A percentile compares a stretch with the other conserved stretches of the same genome.
Conservation (phyloP, 106 monocot genomes). For the Chionographis japonica region DNA sequence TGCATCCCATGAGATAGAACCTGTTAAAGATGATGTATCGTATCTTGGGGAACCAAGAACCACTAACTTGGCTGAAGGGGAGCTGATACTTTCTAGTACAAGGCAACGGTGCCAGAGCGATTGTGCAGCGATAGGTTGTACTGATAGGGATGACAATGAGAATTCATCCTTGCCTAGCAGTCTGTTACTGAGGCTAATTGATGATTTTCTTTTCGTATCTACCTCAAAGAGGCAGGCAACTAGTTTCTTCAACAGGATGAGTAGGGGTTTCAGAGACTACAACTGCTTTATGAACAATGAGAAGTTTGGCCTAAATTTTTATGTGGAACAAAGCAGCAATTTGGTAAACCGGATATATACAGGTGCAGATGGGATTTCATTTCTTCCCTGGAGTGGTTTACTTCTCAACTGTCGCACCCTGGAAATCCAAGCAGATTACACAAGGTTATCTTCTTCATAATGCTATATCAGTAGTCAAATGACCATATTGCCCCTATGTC, state of each 20-base stretch:
- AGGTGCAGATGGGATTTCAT: constrained; percentile 62
- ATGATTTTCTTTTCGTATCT: constrained; percentile 92
- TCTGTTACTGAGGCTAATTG: constrained; percentile 64
- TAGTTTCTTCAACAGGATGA: constrained; percentile 55
- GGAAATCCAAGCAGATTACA: constrained; percentile 97
- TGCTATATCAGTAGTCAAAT: too few species aligned
- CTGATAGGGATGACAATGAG: not conserved
- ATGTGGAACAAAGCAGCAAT: constrained; percentile 10
- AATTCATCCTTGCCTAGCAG: constrained; percentile 9
- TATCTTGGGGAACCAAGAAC: constrained; percentile 1
- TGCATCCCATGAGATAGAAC: not conserved
- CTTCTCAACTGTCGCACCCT: constrained; percentile 71
- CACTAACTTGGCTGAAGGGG: not conserved
- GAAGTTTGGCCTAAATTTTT: constrained; percentile 84
- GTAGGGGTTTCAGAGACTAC: constrained; percentile 71
- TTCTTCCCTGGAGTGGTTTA: constrained; percentile 94
- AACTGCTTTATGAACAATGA: constrained; percentile 80
- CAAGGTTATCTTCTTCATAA: constrained; percentile 44
- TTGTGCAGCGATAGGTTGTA: not conserved
- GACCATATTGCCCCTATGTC: too few species aligned
- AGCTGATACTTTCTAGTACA: not conserved
- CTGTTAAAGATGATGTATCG: not conserved
- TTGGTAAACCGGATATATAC: constrained; percentile 32
- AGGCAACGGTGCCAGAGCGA: not conserved
- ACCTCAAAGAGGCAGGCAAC: constrained; percentile 59